phyloP scores from a whole-genome alignment of 2,329 filamentous ascomycete genomes.

The Hypomyces perniciosus region DNA sequence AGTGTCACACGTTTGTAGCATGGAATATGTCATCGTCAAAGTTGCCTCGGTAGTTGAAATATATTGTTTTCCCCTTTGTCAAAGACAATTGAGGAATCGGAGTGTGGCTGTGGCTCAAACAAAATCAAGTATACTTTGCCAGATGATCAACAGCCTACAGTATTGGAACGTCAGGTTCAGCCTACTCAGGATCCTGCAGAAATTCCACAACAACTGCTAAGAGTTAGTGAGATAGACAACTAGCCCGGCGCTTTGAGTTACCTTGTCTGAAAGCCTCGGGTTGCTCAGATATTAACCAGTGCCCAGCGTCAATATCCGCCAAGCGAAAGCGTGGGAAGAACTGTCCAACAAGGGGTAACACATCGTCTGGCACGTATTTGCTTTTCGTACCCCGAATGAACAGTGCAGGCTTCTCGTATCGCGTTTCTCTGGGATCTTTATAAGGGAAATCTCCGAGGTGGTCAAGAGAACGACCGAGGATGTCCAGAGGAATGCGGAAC shows the following conservation, averaged over 20 bases:
- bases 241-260: constrained; percentile 27
- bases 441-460: constrained; percentile 87
- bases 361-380: constrained; percentile 75
- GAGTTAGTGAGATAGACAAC: constrained; percentile 2
- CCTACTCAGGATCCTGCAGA: constrained; percentile 43
- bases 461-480: constrained; percentile 60
- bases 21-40: too few species aligned
- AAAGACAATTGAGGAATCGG: neutral
- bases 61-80: too few species aligned
- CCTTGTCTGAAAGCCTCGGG: constrained; percentile 71
- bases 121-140: neutral
- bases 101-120: neutral
- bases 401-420: constrained; percentile 72
- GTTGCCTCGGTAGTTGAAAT: too few species aligned
- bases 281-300: constrained; percentile 88
- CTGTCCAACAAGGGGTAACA: constrained; percentile 68
- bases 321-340: constrained; percentile 77
- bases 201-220: constrained; percentile 57
- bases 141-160: too few species aligned
- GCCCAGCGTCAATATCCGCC: constrained; percentile 69
- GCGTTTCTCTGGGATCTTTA: constrained; percentile 58
- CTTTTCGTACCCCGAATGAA: constrained; percentile 75
- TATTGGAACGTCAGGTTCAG: neutral
- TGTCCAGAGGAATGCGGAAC: constrained; percentile 74
- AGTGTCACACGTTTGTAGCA: too few species aligned